Evolutionary conservation across 2,329 filamentous ascomycete genomes (phyloP).

Genomic region (Pseudopyrenochaeta lycopersici): DNA sequence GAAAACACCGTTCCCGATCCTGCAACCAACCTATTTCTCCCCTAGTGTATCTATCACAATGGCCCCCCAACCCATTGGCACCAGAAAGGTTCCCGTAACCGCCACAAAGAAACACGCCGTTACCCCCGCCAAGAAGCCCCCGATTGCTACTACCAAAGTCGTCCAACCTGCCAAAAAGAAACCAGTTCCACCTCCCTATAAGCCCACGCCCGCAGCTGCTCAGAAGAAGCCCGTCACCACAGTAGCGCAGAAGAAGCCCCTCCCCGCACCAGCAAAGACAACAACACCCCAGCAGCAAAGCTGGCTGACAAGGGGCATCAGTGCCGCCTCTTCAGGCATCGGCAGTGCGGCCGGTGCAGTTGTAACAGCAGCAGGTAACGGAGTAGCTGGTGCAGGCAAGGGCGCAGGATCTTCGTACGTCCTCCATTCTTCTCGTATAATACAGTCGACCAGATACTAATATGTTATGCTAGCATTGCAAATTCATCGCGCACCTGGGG

Average conservation of each 20-base stretch:
- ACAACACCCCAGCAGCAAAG: constrained; percentile 46
- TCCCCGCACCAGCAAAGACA: constrained; percentile 14
- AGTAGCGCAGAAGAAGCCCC: constrained; percentile 18
- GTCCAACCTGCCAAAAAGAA: constrained; percentile 28
- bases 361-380: constrained; percentile 55
- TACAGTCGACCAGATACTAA: not conserved
- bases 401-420: constrained; percentile 54
- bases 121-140: constrained; percentile 5
- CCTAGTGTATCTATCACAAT: constrained; percentile 8
- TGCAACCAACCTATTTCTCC: not conserved
- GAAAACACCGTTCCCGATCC: not conserved
- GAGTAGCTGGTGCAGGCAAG: constrained; percentile 57
- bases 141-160: not conserved
- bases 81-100: constrained; percentile 32
- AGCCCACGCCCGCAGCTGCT: constrained; percentile 14
- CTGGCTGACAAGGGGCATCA: constrained; percentile 52
- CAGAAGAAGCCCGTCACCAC: constrained; percentile 25
- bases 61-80: constrained; percentile 37
- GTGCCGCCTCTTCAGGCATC: constrained; percentile 32
- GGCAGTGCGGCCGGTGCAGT: constrained; percentile 56
- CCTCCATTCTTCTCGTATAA: not conserved
- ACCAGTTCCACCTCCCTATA: constrained; percentile 16
- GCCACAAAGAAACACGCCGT: constrained; percentile 24
- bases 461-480: constrained; percentile 46
- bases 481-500: constrained; percentile 57